Evolutionary conservation across 2,329 filamentous ascomycete species (phyloP), one percentile per base, ranked within the genome.

Genomic region (Talaromyces islandicus): DNA sequence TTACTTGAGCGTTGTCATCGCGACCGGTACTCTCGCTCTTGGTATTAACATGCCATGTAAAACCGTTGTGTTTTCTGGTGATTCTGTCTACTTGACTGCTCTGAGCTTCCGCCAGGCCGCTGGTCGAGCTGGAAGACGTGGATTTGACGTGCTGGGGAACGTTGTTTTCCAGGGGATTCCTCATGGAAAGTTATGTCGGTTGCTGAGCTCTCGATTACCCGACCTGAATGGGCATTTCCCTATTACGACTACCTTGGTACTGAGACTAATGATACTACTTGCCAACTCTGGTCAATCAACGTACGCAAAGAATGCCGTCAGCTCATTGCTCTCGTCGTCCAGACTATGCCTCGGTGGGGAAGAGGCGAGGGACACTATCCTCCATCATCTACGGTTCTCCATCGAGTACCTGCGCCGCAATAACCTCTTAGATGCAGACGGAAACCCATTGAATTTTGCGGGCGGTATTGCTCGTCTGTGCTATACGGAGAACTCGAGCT

Each of bases 31-130:
- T 0, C 80, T 92, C 24, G 87, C 88, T 1, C 77, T 92, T 5
- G 90, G 90, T 77, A 88, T 93, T 76, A 93, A 91, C 66, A 90
- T 91, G 87, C 90, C 90, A 10, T 92, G 89, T 71, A 90, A 90
- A 71, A 93, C 89, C 0, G 88, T 92, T 0, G 84, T 91, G 1
- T 93, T 93, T 70, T 82, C 81, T 17, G 88, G 88, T 0, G 89
- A 92, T 69, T 90, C 86, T 0, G 79, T 89, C 2, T 91, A 84
- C 68, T 75, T 93, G 50, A 91, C 88, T 0, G 84, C 89, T 0
- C 82, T 92, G 56, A 91, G 90, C 70, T 93, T 88, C 71, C 84
- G 88, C 9, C 90, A 93, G 71, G 88, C 85, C 7, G 85, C 89
- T 60, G 89, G 90, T 73, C 86, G 89, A 79, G 88, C 90, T 32